These are phyloP conservation scores for Avicennia marina DNA, from an alignment of 257 asterid species.

Conservation along the genomic window DNA sequence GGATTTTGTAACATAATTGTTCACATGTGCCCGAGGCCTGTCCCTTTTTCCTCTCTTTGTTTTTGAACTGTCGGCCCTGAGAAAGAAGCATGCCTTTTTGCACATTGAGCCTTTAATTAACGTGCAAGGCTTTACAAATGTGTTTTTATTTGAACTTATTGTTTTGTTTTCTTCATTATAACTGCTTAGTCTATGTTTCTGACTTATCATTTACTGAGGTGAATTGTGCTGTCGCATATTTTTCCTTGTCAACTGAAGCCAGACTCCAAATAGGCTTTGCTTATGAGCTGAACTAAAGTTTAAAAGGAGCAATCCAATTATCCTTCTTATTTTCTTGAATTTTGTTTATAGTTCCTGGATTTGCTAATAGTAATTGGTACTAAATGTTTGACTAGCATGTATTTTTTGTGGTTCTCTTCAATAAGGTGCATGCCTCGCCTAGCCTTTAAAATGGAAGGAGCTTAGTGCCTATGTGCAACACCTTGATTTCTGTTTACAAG, in stretches of 20 bases:
- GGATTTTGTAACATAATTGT: not conserved
- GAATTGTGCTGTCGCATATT: too few relatives aligned
- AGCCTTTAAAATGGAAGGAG: not conserved
- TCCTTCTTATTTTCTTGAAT: slow-evolving; percentile 1
- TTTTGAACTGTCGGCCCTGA: not conserved
- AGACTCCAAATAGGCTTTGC: too few relatives aligned
- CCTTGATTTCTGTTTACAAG: not conserved
- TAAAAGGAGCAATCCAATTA: not conserved
- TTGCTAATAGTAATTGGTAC: not conserved
- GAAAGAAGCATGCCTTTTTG: slow-evolving; percentile 4
- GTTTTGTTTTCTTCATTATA: too few relatives aligned
- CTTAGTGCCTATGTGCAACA: not conserved
- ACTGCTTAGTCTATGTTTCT: too few relatives aligned
- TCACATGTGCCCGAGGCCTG: not conserved
- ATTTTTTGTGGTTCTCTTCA: not conserved
- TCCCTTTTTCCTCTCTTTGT: not conserved
- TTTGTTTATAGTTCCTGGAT: not conserved
- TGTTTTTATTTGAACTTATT: not conserved
- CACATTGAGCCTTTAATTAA: not conserved
- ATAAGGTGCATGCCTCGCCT: slow-evolving; percentile 2
- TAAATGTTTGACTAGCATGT: not conserved
- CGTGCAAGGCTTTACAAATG: not conserved
- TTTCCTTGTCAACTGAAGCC: too few relatives aligned
- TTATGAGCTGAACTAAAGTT: not conserved
- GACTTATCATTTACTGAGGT: too few relatives aligned